These are phyloP conservation scores for Hypoxylon sp. DNA, from an alignment of 2,329 filamentous ascomycete genomes.

Conservation along the genomic window DNA sequence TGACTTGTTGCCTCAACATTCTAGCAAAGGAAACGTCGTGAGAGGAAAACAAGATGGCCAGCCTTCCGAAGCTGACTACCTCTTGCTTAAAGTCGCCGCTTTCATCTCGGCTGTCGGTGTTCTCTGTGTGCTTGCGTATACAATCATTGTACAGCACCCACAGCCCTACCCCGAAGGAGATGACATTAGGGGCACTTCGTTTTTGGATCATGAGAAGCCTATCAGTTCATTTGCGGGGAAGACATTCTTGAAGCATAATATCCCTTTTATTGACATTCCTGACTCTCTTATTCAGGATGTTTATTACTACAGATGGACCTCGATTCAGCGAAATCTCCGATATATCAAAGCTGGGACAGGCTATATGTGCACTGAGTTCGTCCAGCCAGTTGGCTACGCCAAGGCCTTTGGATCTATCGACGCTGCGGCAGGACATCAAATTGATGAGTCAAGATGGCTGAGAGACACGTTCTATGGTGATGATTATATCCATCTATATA, in stretches of 20 bases:
- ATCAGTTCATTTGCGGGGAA: conserved; percentile 49
- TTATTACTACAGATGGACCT: conserved; percentile 62
- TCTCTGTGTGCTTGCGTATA: conserved; percentile 38
- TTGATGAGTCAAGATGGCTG: conserved; percentile 59
- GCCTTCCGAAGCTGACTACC: conserved; percentile 35
- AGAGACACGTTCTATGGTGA: conserved; percentile 58
- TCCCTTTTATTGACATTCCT: conserved; percentile 62
- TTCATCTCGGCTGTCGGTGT: conserved; percentile 42
- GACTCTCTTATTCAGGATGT: conserved; percentile 60
- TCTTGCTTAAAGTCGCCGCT: conserved; percentile 42
- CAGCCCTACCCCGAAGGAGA: neutral
- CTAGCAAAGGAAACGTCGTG: neutral
- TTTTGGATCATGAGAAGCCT: conserved; percentile 49
- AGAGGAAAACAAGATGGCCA: conserved; percentile 17
- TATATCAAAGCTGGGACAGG: conserved; percentile 59
- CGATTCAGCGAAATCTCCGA: conserved; percentile 60
- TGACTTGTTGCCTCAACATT: conserved; percentile 19
- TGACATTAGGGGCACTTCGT: conserved; percentile 45
- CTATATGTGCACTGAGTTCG: conserved; percentile 61
- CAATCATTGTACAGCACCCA: conserved; percentile 19
- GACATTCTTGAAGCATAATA: conserved; percentile 56
- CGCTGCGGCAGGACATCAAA: conserved; percentile 58
- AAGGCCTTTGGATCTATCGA: conserved; percentile 53
- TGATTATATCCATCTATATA: conserved; percentile 59
- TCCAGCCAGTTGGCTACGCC: conserved; percentile 58